phyloP scores from a whole-genome alignment of 371 early-diverging fungal species.

The Mortierella sp. region DNA sequence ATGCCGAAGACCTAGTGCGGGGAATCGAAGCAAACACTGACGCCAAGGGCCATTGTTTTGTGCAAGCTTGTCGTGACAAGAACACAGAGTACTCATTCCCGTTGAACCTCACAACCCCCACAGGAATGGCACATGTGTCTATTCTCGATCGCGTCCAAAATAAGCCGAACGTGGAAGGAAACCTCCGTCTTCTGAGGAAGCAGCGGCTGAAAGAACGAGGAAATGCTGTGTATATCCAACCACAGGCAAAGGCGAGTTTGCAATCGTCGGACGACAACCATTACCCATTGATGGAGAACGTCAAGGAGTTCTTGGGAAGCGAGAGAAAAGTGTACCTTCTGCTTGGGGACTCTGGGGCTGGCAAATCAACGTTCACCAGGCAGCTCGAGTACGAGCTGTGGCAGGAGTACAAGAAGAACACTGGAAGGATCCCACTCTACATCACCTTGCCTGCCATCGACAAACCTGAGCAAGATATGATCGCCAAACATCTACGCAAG shows the following conservation, averaged over 20 bases:
- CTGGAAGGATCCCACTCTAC: conserved; percentile 1
- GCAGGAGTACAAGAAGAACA: background rate
- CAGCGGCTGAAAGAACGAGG: background rate
- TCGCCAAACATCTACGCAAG: conserved; percentile 4
- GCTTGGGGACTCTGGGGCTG: conserved; percentile 20
- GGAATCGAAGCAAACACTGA: background rate
- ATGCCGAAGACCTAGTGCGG: background rate
- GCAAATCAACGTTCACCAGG: conserved; percentile 7
- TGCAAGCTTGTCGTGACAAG: background rate
- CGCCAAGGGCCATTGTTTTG: background rate
- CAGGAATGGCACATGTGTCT: background rate
- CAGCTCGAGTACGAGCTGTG: conserved; percentile 2
- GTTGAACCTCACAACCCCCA: background rate
- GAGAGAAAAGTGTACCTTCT: conserved; percentile 8
- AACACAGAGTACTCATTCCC: background rate
- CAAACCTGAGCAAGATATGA: conserved; percentile 3
- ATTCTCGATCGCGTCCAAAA: background rate
- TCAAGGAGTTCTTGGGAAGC: background rate
- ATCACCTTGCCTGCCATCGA: conserved; percentile 10
- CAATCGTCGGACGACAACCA: background rate
- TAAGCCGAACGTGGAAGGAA: background rate
- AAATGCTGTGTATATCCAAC: background rate
- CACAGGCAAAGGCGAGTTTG: conserved; percentile 1
- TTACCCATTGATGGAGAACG: conserved; percentile 1
- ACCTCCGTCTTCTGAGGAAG: background rate